Base-by-base conservation (phyloP, 371 early-diverging fungal species). In the Choanephora cucurbitarum region DNA sequence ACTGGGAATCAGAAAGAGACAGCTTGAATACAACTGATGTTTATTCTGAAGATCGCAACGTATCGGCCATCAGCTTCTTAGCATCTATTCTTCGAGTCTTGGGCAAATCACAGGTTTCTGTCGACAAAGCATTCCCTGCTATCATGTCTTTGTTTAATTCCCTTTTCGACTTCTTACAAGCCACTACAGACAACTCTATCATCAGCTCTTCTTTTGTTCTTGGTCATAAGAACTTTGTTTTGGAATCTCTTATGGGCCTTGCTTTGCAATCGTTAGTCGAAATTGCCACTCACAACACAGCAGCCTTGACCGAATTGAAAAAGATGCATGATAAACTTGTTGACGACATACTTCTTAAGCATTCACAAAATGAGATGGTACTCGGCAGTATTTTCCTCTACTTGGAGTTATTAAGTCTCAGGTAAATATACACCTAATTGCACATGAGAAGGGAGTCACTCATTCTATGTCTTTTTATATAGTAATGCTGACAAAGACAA, bases 1-100 rank as follows among this genome's bases (percentile, higher is more conserved):
- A 86, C 56, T 86, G 87, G 87, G 56, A 58, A 40, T 31, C 64
- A 6, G 82, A 82, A 49, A 75, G 77, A n/a, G 73, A 84, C 24
- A 52, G 51, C 1, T 47, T 83, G 23, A 78, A 83, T 49, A 46
- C 49, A 14, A 56, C 74, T 8, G 72, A 77, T 40, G 37, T 82
- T 31, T 58, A 71, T 44, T 23, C 55, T 23, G 43, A 51, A 19
- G 40, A 51, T 32, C 50, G 55, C 10, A 45, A 33, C 9, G 55
- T 58, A 18, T 58, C 67, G 39, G 52, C 46, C 10, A 52, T 62
- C 22, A 55, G 55, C 15, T 28, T 46, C 39, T 52, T 45, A 14
- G 61, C 43, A 19, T 68, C 43, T 5, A 69, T 80, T 0, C 69
- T 89, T 15, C 74, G 66, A 19, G 63, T 89, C 47, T 58, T 90